Percentiles rank a stretch among this genome's conserved stretches.
Evolutionary conservation across 345 rosid genomes (phyloP).

Genomic region (Rhizophora mangle): DNA sequence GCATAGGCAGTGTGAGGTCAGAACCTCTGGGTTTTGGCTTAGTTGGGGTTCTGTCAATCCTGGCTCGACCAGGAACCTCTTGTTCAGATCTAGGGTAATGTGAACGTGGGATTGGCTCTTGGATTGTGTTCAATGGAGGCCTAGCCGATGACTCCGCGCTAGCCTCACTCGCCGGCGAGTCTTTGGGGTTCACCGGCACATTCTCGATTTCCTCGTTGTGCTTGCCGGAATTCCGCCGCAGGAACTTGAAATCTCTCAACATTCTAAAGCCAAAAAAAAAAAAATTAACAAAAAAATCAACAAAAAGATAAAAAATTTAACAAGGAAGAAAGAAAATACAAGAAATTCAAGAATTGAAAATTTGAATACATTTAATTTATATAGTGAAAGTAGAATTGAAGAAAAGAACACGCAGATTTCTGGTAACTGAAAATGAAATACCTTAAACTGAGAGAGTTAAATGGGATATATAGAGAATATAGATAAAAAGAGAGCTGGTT

Average conservation of each 20-base stretch:
- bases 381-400: not conserved
- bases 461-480: no score
- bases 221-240: not conserved
- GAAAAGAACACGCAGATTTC: constrained; percentile 1
- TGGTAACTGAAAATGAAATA: not conserved
- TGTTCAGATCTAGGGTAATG: constrained; percentile 34
- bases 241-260: constrained; percentile 4
- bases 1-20: constrained; percentile 56
- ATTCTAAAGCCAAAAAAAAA: not conserved
- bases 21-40: constrained; percentile 48
- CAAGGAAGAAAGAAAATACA: not conserved
- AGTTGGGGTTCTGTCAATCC: constrained; percentile 62
- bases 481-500: not conserved
- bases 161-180: constrained; percentile 42
- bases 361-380: no score
- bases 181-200: constrained; percentile 47
- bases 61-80: constrained; percentile 33
- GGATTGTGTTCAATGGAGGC: constrained; percentile 66
- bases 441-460: no score
- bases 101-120: constrained; percentile 32
- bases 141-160: constrained; percentile 46
- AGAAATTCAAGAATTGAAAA: no score
- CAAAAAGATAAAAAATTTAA: no score
- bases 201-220: not conserved
- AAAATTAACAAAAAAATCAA: no score